Percentiles rank a stretch among this genome's conserved stretches.
These are phyloP conservation scores for Schizosaccharomyces cryophilus DNA, from an alignment of 805 yeast species.

Conservation along the genomic window DNA sequence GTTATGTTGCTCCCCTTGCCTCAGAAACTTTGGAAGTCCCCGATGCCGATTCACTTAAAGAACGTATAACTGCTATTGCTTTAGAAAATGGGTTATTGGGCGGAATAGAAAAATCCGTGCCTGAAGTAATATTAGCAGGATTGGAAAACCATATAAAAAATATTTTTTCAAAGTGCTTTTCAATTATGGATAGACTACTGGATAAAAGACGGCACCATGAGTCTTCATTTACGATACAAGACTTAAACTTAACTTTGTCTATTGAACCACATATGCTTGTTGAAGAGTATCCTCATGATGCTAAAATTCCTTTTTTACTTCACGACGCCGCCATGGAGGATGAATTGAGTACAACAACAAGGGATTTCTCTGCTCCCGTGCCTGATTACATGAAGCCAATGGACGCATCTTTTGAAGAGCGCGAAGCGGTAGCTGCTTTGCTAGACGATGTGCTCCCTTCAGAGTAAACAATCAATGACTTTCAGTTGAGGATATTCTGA, in stretches of 20 bases:
- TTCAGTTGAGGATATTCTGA: too few species aligned
- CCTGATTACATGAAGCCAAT: too few species aligned
- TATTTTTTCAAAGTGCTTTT: neutral
- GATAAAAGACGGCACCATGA: neutral
- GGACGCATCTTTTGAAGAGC: too few species aligned
- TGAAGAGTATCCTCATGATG: neutral
- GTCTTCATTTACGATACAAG: neutral
- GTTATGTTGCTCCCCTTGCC: slow-evolving; percentile 57
- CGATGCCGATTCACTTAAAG: slow-evolving; percentile 41
- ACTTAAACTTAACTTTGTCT: neutral
- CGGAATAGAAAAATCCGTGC: slow-evolving; percentile 45
- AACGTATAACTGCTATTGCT: slow-evolving; percentile 55
- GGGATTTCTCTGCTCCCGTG: too few species aligned
- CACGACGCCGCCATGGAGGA: neutral
- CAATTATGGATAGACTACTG: neutral
- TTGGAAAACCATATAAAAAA: slow-evolving; percentile 41
- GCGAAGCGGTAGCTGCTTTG: too few species aligned
- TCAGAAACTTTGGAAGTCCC: slow-evolving; percentile 63
- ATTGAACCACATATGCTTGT: neutral
- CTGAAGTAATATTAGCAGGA: slow-evolving; percentile 60
- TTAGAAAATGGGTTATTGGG: slow-evolving; percentile 80
- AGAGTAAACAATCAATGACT: too few species aligned
- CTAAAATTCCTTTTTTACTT: neutral
- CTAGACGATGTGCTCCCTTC: too few species aligned
- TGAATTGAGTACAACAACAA: neutral